Conservation (phyloP, 331 rosid genomes). For the Erythrophleum ivorense region DNA sequence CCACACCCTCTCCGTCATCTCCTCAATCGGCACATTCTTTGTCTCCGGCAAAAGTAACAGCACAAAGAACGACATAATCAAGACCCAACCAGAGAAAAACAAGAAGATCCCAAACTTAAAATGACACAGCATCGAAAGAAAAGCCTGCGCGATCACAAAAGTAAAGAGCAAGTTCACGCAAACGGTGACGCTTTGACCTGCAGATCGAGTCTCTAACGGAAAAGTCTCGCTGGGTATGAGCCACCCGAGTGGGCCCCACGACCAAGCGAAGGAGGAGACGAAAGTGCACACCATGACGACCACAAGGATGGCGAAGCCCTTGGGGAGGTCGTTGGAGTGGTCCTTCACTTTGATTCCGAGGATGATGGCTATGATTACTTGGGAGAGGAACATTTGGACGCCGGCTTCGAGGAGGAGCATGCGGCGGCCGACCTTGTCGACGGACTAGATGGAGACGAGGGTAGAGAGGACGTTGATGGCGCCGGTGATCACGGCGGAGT, state of each 20-base stretch:
- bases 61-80: slow-evolving; percentile 60
- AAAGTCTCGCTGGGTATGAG: slow-evolving; percentile 77
- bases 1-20: slow-evolving; percentile 70
- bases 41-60: slow-evolving; percentile 67
- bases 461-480: slow-evolving; percentile 76
- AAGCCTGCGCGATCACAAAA: slow-evolving; percentile 70
- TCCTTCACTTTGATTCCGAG: slow-evolving; percentile 58
- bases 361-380: slow-evolving; percentile 55
- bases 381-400: slow-evolving; percentile 74
- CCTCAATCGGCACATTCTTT: slow-evolving; percentile 65
- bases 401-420: slow-evolving; percentile 70
- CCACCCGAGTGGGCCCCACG: slow-evolving; percentile 89
- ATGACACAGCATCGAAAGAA: slow-evolving; percentile 70
- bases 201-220: slow-evolving; percentile 75
- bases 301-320: slow-evolving; percentile 56
- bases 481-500: slow-evolving; percentile 76
- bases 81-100: slow-evolving; percentile 44
- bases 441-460: slow-evolving; percentile 59
- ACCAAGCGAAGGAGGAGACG: slow-evolving; percentile 77
- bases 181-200: slow-evolving; percentile 69
- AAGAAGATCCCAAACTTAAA: slow-evolving; percentile 71
- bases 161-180: slow-evolving; percentile 69
- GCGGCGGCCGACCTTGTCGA: slow-evolving; percentile 75
- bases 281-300: slow-evolving; percentile 70
- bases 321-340: slow-evolving; percentile 42